phyloP scores from a whole-genome alignment of 2,329 filamentous ascomycete species.

The Paraphoma chrysanthemicola region DNA sequence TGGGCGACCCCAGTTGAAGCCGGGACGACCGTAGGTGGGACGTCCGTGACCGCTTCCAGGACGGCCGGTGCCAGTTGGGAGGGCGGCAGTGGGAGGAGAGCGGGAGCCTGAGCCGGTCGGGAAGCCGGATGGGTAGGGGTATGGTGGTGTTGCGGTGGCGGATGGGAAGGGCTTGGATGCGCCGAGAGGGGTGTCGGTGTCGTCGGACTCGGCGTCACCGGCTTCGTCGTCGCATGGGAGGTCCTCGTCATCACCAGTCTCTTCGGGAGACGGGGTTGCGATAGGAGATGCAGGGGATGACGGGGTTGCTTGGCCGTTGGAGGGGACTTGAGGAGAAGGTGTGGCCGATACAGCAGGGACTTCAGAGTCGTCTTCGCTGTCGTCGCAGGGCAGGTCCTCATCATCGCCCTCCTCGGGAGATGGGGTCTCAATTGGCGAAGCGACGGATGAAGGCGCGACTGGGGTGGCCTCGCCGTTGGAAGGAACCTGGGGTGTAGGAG shows the following conservation, averaged over 20 bases:
- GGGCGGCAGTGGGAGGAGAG: conserved; percentile 1
- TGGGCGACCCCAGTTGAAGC: conserved; percentile 24
- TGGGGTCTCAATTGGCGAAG: conserved; percentile 4
- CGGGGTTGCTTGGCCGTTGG: conserved; percentile 5
- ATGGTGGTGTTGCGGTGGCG: not conserved
- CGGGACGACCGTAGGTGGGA: conserved; percentile 5
- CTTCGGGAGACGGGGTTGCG: not conserved
- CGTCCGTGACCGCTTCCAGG: conserved; percentile 3
- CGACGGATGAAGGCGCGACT: not conserved
- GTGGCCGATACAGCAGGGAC: not conserved
- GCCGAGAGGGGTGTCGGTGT: not conserved
- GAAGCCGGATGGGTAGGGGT: conserved; percentile 3
- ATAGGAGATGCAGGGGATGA: conserved; percentile 2
- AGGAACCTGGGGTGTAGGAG: conserved; percentile 4
- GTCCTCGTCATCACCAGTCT: conserved; percentile 3
- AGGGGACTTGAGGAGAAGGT: conserved; percentile 1
- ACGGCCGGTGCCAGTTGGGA: conserved; percentile 11
- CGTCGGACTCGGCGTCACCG: not conserved
- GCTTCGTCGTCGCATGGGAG: conserved; percentile 10
- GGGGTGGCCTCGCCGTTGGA: not conserved
- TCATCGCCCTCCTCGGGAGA: not conserved
- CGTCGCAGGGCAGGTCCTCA: not conserved
- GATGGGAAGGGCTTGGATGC: conserved; percentile 4
- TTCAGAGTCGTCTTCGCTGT: conserved; percentile 4
- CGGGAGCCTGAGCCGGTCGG: conserved; percentile 2